Evolutionary conservation across 768 basidiomycete species (phyloP), one percentile per base, ranked within the genome.

Genomic region (Baorangia bicolor): DNA sequence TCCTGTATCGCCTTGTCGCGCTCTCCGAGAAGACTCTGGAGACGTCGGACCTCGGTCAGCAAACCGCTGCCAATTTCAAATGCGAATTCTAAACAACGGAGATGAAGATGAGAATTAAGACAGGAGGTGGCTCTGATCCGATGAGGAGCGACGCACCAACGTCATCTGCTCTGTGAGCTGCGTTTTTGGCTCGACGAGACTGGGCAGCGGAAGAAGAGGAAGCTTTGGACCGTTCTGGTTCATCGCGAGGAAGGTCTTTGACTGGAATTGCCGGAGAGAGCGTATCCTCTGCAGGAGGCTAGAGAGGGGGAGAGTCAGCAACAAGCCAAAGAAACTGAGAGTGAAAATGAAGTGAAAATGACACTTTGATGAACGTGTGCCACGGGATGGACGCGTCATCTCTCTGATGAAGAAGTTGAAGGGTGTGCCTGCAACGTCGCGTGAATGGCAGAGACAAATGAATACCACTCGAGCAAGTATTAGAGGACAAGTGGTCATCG

Each of bases 51-150:
- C 75, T 98, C 96, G 9, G 89, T 89, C 30, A 98, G 78, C 47
- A 98, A 77, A 13, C 90, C 90, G 60, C 92, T 94, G 8, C 96
- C 95, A 53, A 98, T 98, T 77, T 98, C 96, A 64, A 97, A 95
- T 38, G 96, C 96, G 64, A 98, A 98, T 77, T 97, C 96, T 90
- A 75, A 68, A 66, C 62, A 60, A 51, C 56, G 65, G 58, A 61
- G 7, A 64, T 67, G 52, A 66, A 57, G 45, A 52, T 20, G 46
- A 37, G 59, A 42, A 2, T 35, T 14, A 43, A 47, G 43, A 58
- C 2, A 21, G 21, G 16, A 16, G 20, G 12, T 7, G 51, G 16
- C n/a, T 9, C 16, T 46, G 57, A 64, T 59, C 56, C 46, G 59
- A 52, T 55, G 30, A 41, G 37, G 39, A 59, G 43, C 3, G 45